Conservation (phyloP, 2,329 filamentous ascomycete species). For the Aspergillus hortae region DNA sequence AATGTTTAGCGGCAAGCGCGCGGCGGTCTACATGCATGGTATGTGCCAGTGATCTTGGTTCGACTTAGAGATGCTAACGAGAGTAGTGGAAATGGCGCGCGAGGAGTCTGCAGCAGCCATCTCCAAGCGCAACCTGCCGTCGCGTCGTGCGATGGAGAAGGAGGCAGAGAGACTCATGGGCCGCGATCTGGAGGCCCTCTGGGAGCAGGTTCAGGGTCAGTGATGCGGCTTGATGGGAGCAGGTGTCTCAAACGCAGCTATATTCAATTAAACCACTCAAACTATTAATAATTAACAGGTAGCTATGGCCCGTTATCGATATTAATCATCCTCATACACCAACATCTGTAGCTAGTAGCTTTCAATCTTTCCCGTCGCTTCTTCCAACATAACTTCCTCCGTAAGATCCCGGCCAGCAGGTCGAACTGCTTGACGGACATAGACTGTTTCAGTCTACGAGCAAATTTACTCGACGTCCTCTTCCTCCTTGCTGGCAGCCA, state of each 20-base stretch:
- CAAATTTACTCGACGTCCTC: conserved; percentile 38
- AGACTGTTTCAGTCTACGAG: background rate
- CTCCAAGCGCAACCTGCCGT: conserved; percentile 24
- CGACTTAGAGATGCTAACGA: background rate
- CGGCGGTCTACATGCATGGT: conserved; percentile 58
- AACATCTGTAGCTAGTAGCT: background rate
- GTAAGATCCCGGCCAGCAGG: too few species aligned
- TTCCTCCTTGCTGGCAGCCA: conserved; percentile 43
- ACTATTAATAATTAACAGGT: conserved; percentile 1
- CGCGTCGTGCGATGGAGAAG: conserved; percentile 22
- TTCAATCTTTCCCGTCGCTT: background rate
- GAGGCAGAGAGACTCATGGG: conserved; percentile 29
- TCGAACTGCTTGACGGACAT: too few species aligned
- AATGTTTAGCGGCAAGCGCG: conserved; percentile 56
- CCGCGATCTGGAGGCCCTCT: conserved; percentile 26
- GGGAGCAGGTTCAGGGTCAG: conserved; percentile 12
- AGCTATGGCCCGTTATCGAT: background rate
- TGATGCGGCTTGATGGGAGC: background rate
- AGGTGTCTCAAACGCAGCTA: background rate
- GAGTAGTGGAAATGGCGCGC: conserved; percentile 30
- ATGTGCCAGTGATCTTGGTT: conserved; percentile 7
- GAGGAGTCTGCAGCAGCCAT: conserved; percentile 28
- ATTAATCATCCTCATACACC: background rate
- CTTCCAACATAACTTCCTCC: background rate
- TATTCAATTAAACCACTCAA: conserved; percentile 1